These are phyloP conservation scores for Apiosordaria backusii DNA, from an alignment of 495 filamentous ascomycete genomes.

Conservation along the genomic window DNA sequence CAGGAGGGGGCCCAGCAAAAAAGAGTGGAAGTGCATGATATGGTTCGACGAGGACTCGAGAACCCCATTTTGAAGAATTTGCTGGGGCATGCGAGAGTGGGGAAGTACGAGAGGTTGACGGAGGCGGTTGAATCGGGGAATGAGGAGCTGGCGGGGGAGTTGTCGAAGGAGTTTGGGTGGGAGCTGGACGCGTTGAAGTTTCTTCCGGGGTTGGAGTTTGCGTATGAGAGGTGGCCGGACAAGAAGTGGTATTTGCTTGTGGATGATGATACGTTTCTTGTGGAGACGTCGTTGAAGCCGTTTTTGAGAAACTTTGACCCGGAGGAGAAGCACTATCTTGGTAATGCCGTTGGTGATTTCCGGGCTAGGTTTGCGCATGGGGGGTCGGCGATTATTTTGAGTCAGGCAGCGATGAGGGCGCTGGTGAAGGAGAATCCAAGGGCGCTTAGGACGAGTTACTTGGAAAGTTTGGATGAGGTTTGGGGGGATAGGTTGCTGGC, in stretches of 20 bases:
- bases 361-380: constrained; percentile 47
- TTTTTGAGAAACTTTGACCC: constrained; percentile 42
- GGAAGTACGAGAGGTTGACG: constrained; percentile 36
- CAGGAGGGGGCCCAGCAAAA: no score
- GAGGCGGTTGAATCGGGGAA: constrained; percentile 37
- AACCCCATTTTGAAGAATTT: constrained; percentile 5
- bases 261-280: constrained; percentile 48
- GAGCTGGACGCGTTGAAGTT: constrained; percentile 51
- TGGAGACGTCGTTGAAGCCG: constrained; percentile 38
- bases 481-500: constrained; percentile 46
- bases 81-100: constrained; percentile 27
- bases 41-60: constrained; percentile 34
- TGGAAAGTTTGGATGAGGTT: constrained; percentile 37
- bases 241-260: constrained; percentile 50
- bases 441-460: constrained; percentile 30
- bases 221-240: constrained; percentile 37
- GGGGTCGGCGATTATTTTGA: constrained; percentile 44
- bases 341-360: constrained; percentile 49
- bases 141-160: constrained; percentile 30
- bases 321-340: constrained; percentile 40
- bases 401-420: constrained; percentile 37
- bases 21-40: constrained; percentile 31
- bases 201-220: constrained; percentile 41
- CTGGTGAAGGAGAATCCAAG: constrained; percentile 34
- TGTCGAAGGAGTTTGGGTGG: constrained; percentile 42